Percentiles rank a stretch among this genome's conserved stretches.
phyloP scores from a whole-genome alignment of 1,284 basidiomycete genomes.

The Fomes fomentarius region DNA sequence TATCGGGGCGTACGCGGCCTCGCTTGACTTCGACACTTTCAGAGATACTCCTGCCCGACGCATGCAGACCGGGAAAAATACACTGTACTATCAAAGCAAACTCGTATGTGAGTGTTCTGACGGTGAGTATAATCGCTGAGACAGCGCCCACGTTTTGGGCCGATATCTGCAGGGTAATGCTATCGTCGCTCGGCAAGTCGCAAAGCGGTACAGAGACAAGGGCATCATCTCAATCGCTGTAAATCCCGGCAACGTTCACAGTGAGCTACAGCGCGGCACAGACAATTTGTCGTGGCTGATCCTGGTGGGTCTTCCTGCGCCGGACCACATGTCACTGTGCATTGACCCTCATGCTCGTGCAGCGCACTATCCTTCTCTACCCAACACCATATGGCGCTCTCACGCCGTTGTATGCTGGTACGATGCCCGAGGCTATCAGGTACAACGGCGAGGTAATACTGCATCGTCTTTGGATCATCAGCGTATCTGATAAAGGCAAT shows the following conservation, averaged over 20 bases:
- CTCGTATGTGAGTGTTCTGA: constrained; percentile 30
- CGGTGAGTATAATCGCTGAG: too few relatives aligned
- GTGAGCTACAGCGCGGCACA: constrained; percentile 18
- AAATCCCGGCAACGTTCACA: constrained; percentile 39
- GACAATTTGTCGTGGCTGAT: constrained; percentile 3
- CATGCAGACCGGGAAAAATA: constrained; percentile 26
- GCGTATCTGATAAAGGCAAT: too few relatives aligned
- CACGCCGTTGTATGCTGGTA: constrained; percentile 30
- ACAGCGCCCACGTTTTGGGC: too few relatives aligned
- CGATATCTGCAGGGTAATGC: constrained; percentile 47
- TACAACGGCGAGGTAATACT: constrained; percentile 32
- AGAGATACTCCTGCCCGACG: constrained; percentile 30
- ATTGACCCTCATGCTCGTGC: too few relatives aligned
- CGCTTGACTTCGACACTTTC: constrained; percentile 34
- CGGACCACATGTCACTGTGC: too few relatives aligned
- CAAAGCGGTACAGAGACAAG: constrained; percentile 32
- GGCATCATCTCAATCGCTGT: constrained; percentile 41
- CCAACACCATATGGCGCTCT: constrained; percentile 27
- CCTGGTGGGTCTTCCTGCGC: constrained; percentile 13
- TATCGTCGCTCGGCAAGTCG: constrained; percentile 38
- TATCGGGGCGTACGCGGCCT: constrained; percentile 29
- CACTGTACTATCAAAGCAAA: constrained; percentile 47
- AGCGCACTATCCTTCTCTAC: constrained; percentile 13
- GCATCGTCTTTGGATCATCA: too few relatives aligned
- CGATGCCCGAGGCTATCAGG: constrained; percentile 26